Conservation (phyloP, 768 basidiomycete genomes). For the Boletus pseudo-olivaceus region DNA sequence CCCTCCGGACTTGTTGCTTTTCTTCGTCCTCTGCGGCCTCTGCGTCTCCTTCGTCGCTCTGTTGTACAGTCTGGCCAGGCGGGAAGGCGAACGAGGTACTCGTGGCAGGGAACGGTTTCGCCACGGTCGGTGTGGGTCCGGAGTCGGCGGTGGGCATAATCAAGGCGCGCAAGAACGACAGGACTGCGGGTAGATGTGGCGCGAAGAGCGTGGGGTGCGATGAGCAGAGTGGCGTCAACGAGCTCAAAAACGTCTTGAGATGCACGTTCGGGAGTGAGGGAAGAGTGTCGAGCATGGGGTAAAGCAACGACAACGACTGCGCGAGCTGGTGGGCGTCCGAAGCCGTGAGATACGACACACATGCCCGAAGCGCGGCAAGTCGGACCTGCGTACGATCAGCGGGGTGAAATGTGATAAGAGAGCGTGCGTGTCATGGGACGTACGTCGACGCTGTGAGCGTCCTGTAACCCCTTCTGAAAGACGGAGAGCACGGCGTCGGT, state of each 20-base stretch:
- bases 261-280: conserved; percentile 51
- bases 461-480: conserved; percentile 66
- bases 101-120: conserved; percentile 40
- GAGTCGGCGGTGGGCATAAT: conserved; percentile 62
- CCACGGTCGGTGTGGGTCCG: conserved; percentile 50
- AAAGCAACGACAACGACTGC: conserved; percentile 57
- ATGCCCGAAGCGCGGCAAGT: conserved; percentile 66
- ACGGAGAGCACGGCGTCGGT: conserved; percentile 64
- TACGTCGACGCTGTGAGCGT: conserved; percentile 61
- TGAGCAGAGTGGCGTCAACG: conserved; percentile 67
- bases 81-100: conserved; percentile 40
- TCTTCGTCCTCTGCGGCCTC: conserved; percentile 57
- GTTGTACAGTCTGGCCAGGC: conserved; percentile 30
- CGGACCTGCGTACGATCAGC: conserved; percentile 48
- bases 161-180: conserved; percentile 67
- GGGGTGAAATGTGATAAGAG: neutral
- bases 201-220: conserved; percentile 70
- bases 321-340: conserved; percentile 60
- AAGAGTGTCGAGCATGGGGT: conserved; percentile 73
- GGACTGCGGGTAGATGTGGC: conserved; percentile 63
- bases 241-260: conserved; percentile 62
- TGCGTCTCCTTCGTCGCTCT: conserved; percentile 29
- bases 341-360: conserved; percentile 63
- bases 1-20: conserved; percentile 62
- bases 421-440: conserved; percentile 22